These are phyloP conservation scores for Chlorella sp. DNA, from an alignment of 139 green algal genomes.

Conservation along the genomic window DNA sequence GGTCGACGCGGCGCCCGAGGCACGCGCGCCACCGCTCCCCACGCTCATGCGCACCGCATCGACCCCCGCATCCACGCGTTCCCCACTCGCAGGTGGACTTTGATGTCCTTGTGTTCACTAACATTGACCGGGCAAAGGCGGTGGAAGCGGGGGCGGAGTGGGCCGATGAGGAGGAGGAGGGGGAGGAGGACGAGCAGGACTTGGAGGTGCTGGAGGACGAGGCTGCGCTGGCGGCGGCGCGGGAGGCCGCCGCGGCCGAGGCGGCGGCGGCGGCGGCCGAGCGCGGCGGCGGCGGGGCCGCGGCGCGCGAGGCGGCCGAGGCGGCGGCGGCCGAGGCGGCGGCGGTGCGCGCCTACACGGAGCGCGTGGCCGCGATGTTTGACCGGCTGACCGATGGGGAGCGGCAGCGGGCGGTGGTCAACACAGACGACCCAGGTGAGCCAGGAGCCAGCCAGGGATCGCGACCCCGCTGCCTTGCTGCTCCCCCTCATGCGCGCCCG, in stretches of 20 bases:
- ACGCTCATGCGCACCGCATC: not conserved
- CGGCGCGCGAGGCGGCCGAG: too few relatives aligned
- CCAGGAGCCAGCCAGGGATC: too few relatives aligned
- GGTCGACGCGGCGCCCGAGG: too few relatives aligned
- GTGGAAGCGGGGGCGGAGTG: not conserved
- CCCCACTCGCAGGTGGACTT: slow-evolving; percentile 53
- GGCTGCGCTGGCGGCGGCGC: not conserved
- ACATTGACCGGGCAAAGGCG: slow-evolving; percentile 45
- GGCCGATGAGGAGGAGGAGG: slow-evolving; percentile 10
- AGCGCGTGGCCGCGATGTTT: slow-evolving; percentile 64
- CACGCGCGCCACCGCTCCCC: not conserved
- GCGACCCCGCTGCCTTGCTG: too few relatives aligned
- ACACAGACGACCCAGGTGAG: slow-evolving; percentile 83
- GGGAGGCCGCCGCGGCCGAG: too few relatives aligned
- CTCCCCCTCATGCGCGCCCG: too few relatives aligned
- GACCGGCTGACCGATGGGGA: slow-evolving; percentile 36
- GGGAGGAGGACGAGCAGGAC: slow-evolving; percentile 13
- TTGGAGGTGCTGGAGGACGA: slow-evolving; percentile 18
- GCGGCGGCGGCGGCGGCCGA: too few relatives aligned
- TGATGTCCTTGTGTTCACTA: slow-evolving; percentile 85
- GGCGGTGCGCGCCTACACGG: slow-evolving; percentile 32
- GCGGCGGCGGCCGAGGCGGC: too few relatives aligned
- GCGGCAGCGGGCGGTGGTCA: slow-evolving; percentile 87
- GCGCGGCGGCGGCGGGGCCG: too few relatives aligned
- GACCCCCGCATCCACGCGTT: not conserved